Evolutionary conservation across 129 eudicot genomes (phyloP).

Genomic region (Tagetes erecta): DNA sequence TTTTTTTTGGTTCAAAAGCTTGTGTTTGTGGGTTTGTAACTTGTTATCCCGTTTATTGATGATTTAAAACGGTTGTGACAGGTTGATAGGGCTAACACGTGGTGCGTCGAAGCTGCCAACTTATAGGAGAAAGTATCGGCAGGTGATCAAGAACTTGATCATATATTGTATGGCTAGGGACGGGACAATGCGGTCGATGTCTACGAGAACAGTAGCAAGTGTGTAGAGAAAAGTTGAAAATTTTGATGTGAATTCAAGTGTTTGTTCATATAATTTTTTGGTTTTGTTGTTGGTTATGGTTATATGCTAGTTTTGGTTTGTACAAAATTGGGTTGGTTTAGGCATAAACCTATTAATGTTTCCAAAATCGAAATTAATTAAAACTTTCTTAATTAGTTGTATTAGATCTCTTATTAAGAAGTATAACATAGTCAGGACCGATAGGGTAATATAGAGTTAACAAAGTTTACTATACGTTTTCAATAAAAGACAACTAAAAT

Average conservation of each 20-base stretch:
- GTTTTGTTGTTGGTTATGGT: constrained; percentile 6
- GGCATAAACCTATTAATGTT: not conserved
- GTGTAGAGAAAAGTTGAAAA: constrained; percentile 39
- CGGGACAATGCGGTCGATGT: constrained; percentile 53
- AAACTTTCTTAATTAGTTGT: too few relatives aligned
- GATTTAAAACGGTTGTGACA: constrained; percentile 21
- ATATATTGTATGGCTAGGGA: constrained; percentile 45
- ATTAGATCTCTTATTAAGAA: too few relatives aligned
- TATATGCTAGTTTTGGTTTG: constrained; percentile 24
- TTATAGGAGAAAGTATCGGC: constrained; percentile 71
- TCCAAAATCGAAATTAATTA: too few relatives aligned
- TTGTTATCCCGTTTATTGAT: not conserved
- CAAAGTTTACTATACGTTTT: too few relatives aligned
- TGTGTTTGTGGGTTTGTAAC: not conserved
- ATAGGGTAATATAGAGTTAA: too few relatives aligned
- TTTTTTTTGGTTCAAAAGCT: not conserved
- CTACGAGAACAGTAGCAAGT: constrained; percentile 56
- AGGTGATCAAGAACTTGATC: constrained; percentile 67
- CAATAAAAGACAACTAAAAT: too few relatives aligned
- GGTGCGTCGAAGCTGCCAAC: constrained; percentile 84
- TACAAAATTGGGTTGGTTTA: constrained; percentile 22
- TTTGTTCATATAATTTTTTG: constrained; percentile 26
- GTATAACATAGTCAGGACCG: too few relatives aligned
- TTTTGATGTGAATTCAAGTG: constrained; percentile 27
- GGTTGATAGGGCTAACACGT: constrained; percentile 81